Evolutionary conservation across 2,329 filamentous ascomycete genomes (phyloP), one percentile per base, ranked within the genome.

Genomic region (Microdochium nivale): DNA sequence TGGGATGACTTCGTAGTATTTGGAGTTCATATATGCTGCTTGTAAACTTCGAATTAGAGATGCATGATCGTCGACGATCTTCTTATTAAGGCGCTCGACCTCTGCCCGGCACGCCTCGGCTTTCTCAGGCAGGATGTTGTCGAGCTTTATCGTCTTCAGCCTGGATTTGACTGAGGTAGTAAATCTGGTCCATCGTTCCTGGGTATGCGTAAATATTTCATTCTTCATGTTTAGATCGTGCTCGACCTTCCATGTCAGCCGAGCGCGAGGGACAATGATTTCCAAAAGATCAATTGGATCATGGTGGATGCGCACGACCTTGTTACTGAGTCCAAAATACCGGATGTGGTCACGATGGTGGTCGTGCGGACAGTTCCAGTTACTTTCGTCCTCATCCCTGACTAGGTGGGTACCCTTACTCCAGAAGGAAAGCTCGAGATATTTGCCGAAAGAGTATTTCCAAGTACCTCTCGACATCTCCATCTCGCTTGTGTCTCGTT

Each of bases 371-470:
- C 95, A 99, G 50, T 67, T 57, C 64, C 64, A 67, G 23, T 60
- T 62, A 40, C 59, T 61, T 1, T 52, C 56, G 21, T 60, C 73
- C 35, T 88, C 75, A 25, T 84, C 82, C 47, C 86, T 83, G 57
- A 80, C 84, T 59, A 85, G 83, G 63, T 84, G 87, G 48, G 97
- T 72, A 35, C 89, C 87, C 43, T 83, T 87, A 62, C 91, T 92
- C 91, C 92, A 99, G 67, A 97, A 97, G 2, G 91, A 90, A 19
- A 99, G 75, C 68, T 99, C 94, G n/a, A 99, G 76, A 62, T 97
- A 99, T 68, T 99, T 99, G 11, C 90, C 94, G 62, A 99, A 95
- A 0, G 94, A 99, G 66, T 99, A 99, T 66, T 95, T 96, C 88
- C 90, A 99, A 0, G 91, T 95, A 60, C 84, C 90, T 52, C 90